Conservation (phyloP, 169 alveolate genomes). For the Plasmodium blacklocki region DNA sequence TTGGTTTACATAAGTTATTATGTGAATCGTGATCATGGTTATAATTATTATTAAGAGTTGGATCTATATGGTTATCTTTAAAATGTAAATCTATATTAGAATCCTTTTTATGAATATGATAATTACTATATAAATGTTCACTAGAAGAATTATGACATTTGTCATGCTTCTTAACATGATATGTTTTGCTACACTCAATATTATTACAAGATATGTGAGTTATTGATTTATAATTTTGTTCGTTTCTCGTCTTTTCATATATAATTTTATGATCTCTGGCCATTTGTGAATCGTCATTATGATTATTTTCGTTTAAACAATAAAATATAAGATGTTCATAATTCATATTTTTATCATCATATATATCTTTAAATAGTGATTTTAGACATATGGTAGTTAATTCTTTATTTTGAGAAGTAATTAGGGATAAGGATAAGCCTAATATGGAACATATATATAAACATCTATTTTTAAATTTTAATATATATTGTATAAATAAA, state of each 20-base stretch:
- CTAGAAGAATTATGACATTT: no score
- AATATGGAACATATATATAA: conserved; percentile 66
- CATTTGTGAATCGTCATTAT: conserved; percentile 12
- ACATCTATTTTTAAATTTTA: conserved; percentile 72
- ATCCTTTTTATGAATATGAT: no score
- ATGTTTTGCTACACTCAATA: background rate
- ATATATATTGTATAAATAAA: conserved; percentile 52
- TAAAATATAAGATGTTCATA: conserved; percentile 27
- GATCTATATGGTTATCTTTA: no score
- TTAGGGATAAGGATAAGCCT: conserved; percentile 48
- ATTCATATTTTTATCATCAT: conserved; percentile 1
- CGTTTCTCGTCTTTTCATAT: background rate
- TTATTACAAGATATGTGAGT: conserved; percentile 5
- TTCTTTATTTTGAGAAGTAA: conserved; percentile 49
- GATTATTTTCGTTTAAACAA: conserved; percentile 6
- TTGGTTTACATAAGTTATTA: background rate
- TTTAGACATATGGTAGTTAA: conserved; percentile 29
- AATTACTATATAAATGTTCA: no score
- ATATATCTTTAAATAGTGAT: conserved; percentile 43
- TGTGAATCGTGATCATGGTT: background rate
- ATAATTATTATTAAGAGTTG: background rate
- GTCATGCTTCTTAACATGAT: background rate
- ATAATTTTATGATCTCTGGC: conserved; percentile 14
- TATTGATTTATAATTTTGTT: conserved; percentile 23
- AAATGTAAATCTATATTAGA: no score